phyloP scores from a whole-genome alignment of 2,329 filamentous ascomycete species.

The Colletotrichum spaethianum region DNA sequence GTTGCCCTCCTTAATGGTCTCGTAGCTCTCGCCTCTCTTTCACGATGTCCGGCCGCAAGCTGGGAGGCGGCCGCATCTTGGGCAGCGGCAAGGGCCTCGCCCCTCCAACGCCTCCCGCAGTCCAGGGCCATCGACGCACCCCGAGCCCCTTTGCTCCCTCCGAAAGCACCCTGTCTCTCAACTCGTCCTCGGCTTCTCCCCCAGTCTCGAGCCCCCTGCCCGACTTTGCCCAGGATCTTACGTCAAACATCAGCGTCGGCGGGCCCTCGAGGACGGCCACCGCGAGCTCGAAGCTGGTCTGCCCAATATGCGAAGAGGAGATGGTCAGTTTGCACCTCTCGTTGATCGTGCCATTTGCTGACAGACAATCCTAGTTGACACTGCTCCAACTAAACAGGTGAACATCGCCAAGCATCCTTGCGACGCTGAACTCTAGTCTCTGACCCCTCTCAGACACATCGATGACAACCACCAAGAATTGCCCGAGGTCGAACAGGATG shows the following conservation, averaged over 20 bases:
- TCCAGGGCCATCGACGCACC: constrained; percentile 57
- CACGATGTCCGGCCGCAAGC: constrained; percentile 84
- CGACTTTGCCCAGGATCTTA: constrained; percentile 82
- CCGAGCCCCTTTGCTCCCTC: constrained; percentile 68
- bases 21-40: constrained; percentile 35
- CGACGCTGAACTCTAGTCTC: constrained; percentile 28
- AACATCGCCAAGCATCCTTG: not conserved
- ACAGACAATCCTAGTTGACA: constrained; percentile 76
- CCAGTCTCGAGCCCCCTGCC: constrained; percentile 73
- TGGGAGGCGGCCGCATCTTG: constrained; percentile 92
- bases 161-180: constrained; percentile 83
- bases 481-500: constrained; percentile 89
- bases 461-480: constrained; percentile 93
- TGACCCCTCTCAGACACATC: constrained; percentile 64
- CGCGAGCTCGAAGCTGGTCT: constrained; percentile 80
- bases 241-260: constrained; percentile 82
- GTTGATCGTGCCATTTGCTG: constrained; percentile 32
- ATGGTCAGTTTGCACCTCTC: constrained; percentile 75
- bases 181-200: constrained; percentile 79
- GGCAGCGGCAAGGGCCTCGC: constrained; percentile 88
- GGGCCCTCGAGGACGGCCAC: constrained; percentile 68
- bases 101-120: constrained; percentile 65
- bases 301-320: constrained; percentile 98
- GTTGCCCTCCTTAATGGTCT: constrained; percentile 35
- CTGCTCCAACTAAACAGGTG: constrained; percentile 90